Evolutionary conservation across 2,329 filamentous ascomycete species (phyloP), one percentile per base, ranked within the genome.

Genomic region (Metarhizium humberi): DNA sequence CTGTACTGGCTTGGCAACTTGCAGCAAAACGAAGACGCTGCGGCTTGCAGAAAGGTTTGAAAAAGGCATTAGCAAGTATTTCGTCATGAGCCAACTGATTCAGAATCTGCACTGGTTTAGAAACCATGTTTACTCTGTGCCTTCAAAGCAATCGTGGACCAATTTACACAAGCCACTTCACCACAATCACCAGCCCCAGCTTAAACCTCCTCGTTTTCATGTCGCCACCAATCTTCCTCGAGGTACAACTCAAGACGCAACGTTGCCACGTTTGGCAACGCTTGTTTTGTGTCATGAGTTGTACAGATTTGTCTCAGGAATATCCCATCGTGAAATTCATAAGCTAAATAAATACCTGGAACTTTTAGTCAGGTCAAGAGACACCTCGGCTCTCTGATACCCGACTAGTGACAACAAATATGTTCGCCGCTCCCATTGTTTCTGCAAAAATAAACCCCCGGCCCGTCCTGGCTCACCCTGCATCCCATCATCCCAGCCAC

Each of bases 251-350:
- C 38, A 5, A 40, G 11, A 16, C 38, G 8, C 11, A 40, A 11
- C 38, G 5, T 40, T 5, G 13, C 38, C 38, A 20, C 8, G 42
- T 6, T 6, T 42, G 42, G n/a, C 32, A 18, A 34, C 16, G 10
- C 16, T n/a, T 6, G n/a, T 10, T 14, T 2, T 29, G 29, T 38
- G 30, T 40, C 14, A 54, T 29, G 52, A 29, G 46, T 20, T 50
- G 46, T 32, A 30, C 40, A 16, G 16, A 11, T 3, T 16, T n/a
- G 20, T 25, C 54, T 49, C 32, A 16, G 32, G 16, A 51, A 43
- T 42, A 47, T 50, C 36, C 53, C 50, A 45, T 57, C 56, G 36
- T 57, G 45, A 57, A 57, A 30, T 57, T 57, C 56, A 53, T 57
- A 46, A 53, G 46, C 53, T 57, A 53, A 40, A 20, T 30, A 53